A percentile compares a stretch with the other conserved stretches of the same genome.
These are phyloP conservation scores for Globisporangium nodosum DNA, from an alignment of 352 stramenopile genomes.

Conservation along the genomic window DNA sequence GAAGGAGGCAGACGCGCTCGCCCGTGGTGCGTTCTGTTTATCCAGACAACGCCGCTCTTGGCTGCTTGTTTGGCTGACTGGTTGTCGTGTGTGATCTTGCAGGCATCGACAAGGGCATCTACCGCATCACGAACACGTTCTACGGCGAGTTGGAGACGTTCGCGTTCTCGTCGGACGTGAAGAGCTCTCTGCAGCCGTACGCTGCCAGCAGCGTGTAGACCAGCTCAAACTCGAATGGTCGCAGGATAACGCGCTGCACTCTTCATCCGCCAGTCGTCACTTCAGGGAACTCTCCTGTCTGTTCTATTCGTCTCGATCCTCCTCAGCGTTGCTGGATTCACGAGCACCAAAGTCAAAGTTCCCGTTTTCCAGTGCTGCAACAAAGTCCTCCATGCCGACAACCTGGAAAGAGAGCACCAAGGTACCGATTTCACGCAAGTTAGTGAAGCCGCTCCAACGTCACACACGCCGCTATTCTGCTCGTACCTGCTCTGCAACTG, in stretches of 20 bases:
- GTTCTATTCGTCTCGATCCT: background rate
- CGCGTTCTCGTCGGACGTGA: slow-evolving; percentile 38
- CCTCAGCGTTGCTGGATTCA: slow-evolving; percentile 1
- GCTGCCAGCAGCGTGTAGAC: slow-evolving; percentile 32
- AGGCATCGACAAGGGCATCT: slow-evolving; percentile 78
- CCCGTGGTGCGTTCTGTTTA: slow-evolving; percentile 21
- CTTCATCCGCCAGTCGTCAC: too few relatives aligned
- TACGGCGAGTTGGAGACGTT: slow-evolving; percentile 54
- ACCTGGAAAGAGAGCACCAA: slow-evolving; percentile 6
- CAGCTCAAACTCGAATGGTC: background rate
- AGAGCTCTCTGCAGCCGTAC: slow-evolving; percentile 44
- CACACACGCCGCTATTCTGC: background rate
- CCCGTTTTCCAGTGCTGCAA: slow-evolving; percentile 24
- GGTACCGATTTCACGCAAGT: background rate
- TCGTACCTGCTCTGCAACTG: slow-evolving; percentile 23
- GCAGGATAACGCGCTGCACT: background rate
- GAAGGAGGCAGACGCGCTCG: slow-evolving; percentile 48
- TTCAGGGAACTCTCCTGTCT: background rate
- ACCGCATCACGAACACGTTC: slow-evolving; percentile 71
- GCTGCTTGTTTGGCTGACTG: background rate
- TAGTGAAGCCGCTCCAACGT: background rate
- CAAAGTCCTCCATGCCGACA: slow-evolving; percentile 47
- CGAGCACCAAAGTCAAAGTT: slow-evolving; percentile 36
- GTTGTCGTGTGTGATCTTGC: background rate
- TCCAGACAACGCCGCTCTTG: background rate